Percentiles rank a stretch among this genome's conserved stretches.
These are phyloP conservation scores for Paxillus involutus DNA, from an alignment of 768 basidiomycete species.

Conservation along the genomic window DNA sequence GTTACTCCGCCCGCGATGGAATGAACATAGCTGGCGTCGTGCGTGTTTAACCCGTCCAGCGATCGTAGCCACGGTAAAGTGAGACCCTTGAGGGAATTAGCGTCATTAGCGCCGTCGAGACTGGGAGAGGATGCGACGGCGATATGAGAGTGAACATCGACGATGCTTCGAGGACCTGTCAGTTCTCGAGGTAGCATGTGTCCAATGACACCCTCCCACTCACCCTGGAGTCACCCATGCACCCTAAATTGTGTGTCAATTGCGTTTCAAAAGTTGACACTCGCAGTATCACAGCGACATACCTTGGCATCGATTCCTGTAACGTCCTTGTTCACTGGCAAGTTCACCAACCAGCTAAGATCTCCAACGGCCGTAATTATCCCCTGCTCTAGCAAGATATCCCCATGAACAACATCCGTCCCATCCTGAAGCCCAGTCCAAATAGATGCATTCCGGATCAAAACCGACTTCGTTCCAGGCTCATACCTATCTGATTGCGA, in stretches of 20 bases:
- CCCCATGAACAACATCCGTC: constrained; percentile 53
- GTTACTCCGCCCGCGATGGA: constrained; percentile 72
- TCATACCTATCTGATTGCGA: constrained; percentile 56
- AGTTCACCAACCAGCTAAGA: background rate
- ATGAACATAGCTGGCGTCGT: constrained; percentile 60
- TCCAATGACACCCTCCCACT: background rate
- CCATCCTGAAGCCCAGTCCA: constrained; percentile 74
- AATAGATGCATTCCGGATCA: constrained; percentile 69
- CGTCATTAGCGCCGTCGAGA: constrained; percentile 47
- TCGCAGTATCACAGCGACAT: background rate
- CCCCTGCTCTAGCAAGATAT: constrained; percentile 63
- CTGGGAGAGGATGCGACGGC: constrained; percentile 41
- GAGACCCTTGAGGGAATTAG: constrained; percentile 47
- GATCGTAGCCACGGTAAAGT: constrained; percentile 64
- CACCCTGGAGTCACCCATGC: constrained; percentile 65
- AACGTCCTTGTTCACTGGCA: constrained; percentile 11
- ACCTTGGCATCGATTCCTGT: constrained; percentile 44
- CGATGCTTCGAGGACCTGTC: constrained; percentile 31
- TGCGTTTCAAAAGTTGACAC: background rate
- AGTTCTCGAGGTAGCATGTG: background rate
- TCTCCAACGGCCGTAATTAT: constrained; percentile 56
- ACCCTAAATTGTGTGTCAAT: constrained; percentile 37
- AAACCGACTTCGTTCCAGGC: constrained; percentile 48
- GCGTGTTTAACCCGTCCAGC: constrained; percentile 74
- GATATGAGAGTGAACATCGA: constrained; percentile 61